Evolutionary conservation across 805 yeast genomes (phyloP).

Genomic region (Maudiozyma serrabonitensis): DNA sequence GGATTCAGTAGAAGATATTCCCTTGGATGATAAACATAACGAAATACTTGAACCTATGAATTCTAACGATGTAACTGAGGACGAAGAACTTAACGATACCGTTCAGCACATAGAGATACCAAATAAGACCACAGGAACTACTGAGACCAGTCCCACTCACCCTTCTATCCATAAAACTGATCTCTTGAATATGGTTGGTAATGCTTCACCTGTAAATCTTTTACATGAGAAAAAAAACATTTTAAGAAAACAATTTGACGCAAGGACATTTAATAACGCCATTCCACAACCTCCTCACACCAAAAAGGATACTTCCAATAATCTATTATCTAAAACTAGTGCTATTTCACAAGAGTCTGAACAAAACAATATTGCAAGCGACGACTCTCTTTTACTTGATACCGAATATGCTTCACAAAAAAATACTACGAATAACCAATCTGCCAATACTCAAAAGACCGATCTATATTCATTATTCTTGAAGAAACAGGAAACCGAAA

Average conservation of each 20-base stretch:
- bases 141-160: not conserved
- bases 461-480: not conserved
- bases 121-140: not conserved
- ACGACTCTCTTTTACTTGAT: no score
- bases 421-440: no score
- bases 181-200: slow-evolving; percentile 5
- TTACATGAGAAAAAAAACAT: not conserved
- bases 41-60: not conserved
- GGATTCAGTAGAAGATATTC: no score
- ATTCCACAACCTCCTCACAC: no score
- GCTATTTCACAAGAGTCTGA: not conserved
- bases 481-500: not conserved
- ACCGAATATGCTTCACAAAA: no score
- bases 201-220: not conserved
- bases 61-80: not conserved
- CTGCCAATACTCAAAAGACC: no score
- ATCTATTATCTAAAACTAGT: not conserved
- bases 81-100: slow-evolving; percentile 3
- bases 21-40: not conserved
- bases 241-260: not conserved
- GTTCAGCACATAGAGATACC: slow-evolving; percentile 4
- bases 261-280: not conserved
- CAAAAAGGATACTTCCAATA: no score
- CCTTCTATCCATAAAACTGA: slow-evolving; percentile 5
- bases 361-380: not conserved